Evolutionary conservation across 1,284 basidiomycete genomes (phyloP).

Genomic region (Cystobasidium slooffiae): DNA sequence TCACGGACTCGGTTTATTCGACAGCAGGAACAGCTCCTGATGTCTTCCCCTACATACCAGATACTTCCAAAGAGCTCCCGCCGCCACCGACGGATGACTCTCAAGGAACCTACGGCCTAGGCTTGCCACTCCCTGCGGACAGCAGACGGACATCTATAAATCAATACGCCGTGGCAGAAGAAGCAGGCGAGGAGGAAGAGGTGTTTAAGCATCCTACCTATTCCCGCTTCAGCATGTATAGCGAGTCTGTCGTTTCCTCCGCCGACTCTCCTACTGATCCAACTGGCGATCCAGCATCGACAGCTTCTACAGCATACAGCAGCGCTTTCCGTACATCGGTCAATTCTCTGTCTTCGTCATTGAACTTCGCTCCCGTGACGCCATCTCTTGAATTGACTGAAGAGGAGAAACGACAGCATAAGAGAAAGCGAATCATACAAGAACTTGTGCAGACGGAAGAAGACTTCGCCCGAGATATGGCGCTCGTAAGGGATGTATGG

Average conservation of each 20-base stretch:
- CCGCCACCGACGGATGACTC: neutral
- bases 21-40: slow-evolving; percentile 15
- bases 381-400: neutral
- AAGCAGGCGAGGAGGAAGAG: neutral
- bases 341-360: slow-evolving; percentile 8
- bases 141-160: neutral
- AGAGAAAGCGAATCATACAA: slow-evolving; percentile 54
- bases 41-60: neutral
- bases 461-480: slow-evolving; percentile 57
- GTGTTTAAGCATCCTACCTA: neutral
- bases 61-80: slow-evolving; percentile 2
- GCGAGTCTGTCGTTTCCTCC: slow-evolving; percentile 1
- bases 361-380: slow-evolving; percentile 4
- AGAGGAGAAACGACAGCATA: slow-evolving; percentile 52
- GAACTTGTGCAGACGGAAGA: slow-evolving; percentile 57
- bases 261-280: neutral
- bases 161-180: slow-evolving; percentile 1
- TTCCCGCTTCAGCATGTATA: slow-evolving; percentile 3
- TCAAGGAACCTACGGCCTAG: neutral
- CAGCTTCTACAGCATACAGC: slow-evolving; percentile 7
- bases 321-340: slow-evolving; percentile 16
- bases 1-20: slow-evolving; percentile 24
- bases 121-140: neutral
- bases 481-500: slow-evolving; percentile 57
- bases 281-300: neutral